These are phyloP conservation scores for Huiozyma sinensis DNA, from an alignment of 805 yeast species.

Conservation along the genomic window DNA sequence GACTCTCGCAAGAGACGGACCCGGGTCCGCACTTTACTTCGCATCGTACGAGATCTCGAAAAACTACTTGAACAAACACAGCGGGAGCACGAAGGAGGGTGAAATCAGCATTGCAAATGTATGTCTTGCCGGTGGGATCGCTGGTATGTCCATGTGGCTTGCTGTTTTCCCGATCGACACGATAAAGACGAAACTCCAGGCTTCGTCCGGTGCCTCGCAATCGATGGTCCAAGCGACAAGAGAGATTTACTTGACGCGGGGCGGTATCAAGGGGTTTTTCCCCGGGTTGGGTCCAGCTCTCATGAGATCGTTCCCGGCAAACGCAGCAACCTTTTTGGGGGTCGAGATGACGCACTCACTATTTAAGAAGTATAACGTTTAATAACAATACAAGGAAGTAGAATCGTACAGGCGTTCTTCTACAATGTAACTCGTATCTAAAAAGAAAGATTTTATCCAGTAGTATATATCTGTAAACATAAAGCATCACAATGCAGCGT, in stretches of 20 bases:
- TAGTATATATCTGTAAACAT: neutral
- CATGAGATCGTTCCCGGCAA: conserved; percentile 92
- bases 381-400: conserved; percentile 1
- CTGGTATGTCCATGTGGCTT: conserved; percentile 96
- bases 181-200: conserved; percentile 46
- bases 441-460: neutral
- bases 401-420: neutral
- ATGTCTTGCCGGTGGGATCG: conserved; percentile 85
- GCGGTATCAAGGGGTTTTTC: conserved; percentile 86
- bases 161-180: conserved; percentile 95
- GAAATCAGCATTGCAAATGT: conserved; percentile 62
- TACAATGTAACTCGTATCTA: neutral
- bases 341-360: conserved; percentile 64
- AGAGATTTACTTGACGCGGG: conserved; percentile 51
- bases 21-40: conserved; percentile 91
- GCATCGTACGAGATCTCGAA: conserved; percentile 87
- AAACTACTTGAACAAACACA: conserved; percentile 38
- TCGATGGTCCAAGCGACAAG: conserved; percentile 57
- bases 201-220: conserved; percentile 26
- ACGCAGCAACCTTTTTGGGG: conserved; percentile 97
- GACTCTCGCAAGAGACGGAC: conserved; percentile 92
- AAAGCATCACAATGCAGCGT: conserved; percentile 2
- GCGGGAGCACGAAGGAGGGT: conserved; percentile 25
- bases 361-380: conserved; percentile 27
- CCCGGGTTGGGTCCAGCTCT: conserved; percentile 97